Conservation (phyloP, 345 rosid genomes). For the Lepidium didymum region DNA sequence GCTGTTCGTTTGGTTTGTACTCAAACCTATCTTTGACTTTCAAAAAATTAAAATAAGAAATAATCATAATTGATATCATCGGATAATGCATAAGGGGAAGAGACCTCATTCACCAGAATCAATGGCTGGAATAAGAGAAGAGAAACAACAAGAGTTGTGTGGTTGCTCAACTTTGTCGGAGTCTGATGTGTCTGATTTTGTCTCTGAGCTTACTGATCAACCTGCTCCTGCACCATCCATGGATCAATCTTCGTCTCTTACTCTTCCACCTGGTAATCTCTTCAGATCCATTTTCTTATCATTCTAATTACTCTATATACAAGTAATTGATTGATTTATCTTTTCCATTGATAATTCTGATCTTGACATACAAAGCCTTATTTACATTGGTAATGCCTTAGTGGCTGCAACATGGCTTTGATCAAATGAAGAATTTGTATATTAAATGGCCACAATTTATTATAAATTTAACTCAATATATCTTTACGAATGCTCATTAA, state of each 20-base stretch:
- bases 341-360: background rate
- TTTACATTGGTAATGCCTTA: background rate
- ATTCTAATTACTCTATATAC: background rate
- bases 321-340: background rate
- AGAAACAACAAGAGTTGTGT: slow-evolving; percentile 13
- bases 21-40: slow-evolving; percentile 22
- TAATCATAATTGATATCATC: background rate
- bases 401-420: background rate
- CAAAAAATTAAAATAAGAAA: background rate
- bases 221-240: background rate
- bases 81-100: slow-evolving; percentile 27
- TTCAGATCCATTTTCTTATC: background rate
- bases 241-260: slow-evolving; percentile 1
- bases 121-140: slow-evolving; percentile 14
- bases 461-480: background rate
- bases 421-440: background rate
- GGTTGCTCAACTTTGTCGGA: slow-evolving; percentile 21
- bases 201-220: slow-evolving; percentile 24
- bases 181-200: slow-evolving; percentile 29
- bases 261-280: slow-evolving; percentile 7
- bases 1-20: slow-evolving; percentile 11
- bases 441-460: background rate
- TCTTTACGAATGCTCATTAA: background rate
- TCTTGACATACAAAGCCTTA: background rate
- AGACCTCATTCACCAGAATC: slow-evolving; percentile 28